Conservation (phyloP, 805 yeast species). For the Tanozyma kutaoensis region DNA sequence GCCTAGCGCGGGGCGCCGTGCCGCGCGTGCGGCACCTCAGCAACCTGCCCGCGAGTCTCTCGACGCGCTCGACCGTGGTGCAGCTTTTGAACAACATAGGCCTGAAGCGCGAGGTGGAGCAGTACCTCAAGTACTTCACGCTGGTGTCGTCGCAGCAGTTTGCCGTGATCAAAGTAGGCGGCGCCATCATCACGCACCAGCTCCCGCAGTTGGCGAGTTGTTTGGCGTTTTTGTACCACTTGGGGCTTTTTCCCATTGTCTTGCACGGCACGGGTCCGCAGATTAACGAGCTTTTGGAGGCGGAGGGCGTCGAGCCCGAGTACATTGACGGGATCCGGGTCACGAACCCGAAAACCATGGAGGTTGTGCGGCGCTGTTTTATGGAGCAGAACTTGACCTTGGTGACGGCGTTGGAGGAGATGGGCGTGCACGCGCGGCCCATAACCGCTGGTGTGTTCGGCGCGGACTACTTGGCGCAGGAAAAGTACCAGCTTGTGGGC, state of each 20-base stretch:
- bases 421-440: slow-evolving; percentile 98
- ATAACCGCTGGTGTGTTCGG: slow-evolving; percentile 95
- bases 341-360: slow-evolving; percentile 90
- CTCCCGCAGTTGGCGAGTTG: slow-evolving; percentile 89
- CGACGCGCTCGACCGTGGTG: slow-evolving; percentile 90
- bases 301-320: slow-evolving; percentile 90
- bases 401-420: slow-evolving; percentile 88
- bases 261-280: slow-evolving; percentile 99
- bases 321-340: slow-evolving; percentile 94
- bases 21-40: background rate
- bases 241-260: slow-evolving; percentile 92
- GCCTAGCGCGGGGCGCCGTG: too few species aligned
- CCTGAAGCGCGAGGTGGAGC: slow-evolving; percentile 96
- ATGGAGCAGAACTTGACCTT: slow-evolving; percentile 88
- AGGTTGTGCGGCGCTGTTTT: slow-evolving; percentile 90
- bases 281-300: slow-evolving; percentile 85
- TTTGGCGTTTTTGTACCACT: slow-evolving; percentile 90
- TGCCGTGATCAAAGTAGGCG: slow-evolving; percentile 98
- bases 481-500: slow-evolving; percentile 88
- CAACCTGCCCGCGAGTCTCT: slow-evolving; percentile 9
- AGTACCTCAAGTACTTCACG: slow-evolving; percentile 90
- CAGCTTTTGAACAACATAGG: slow-evolving; percentile 93
- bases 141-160: slow-evolving; percentile 94
- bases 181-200: slow-evolving; percentile 95
- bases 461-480: slow-evolving; percentile 84